phyloP scores from a whole-genome alignment of 305 asterid genomes.

The Fraxinus floribunda region DNA sequence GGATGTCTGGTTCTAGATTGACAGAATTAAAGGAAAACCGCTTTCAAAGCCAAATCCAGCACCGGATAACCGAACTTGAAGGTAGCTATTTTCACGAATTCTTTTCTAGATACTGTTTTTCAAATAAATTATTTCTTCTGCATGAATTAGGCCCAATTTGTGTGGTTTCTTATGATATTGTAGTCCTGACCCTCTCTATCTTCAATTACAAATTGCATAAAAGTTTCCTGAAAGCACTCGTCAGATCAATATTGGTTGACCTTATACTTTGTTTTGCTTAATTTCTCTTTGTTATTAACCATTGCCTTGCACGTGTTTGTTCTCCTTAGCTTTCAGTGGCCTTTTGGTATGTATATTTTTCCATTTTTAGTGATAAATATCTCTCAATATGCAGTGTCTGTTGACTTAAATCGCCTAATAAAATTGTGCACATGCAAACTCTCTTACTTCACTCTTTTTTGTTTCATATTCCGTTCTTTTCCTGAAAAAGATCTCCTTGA shows the following conservation, averaged over 20 bases:
- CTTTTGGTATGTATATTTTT: not conserved
- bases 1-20: constrained; percentile 65
- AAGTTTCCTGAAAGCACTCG: constrained; percentile 10
- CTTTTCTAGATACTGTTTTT: constrained; percentile 13
- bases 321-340: constrained; percentile 1
- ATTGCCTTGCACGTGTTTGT: not conserved
- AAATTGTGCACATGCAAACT: not conserved
- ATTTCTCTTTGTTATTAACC: constrained; percentile 3
- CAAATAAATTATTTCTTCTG: constrained; percentile 1
- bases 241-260: not conserved
- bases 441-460: constrained; percentile 1
- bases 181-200: constrained; percentile 13
- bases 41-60: constrained; percentile 61
- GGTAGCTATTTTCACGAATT: constrained; percentile 48
- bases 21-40: constrained; percentile 62
- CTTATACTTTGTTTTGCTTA: constrained; percentile 13
- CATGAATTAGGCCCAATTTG: constrained; percentile 5
- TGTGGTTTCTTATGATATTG: constrained; percentile 17
- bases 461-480: not conserved
- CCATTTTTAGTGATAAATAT: not conserved
- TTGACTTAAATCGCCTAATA: not conserved
- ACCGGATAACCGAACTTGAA: constrained; percentile 81
- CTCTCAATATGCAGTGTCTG: not conserved
- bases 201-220: constrained; percentile 1
- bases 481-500: not conserved